Evolutionary conservation across 768 basidiomycete species (phyloP).

Genomic region (Serendipita sp.): DNA sequence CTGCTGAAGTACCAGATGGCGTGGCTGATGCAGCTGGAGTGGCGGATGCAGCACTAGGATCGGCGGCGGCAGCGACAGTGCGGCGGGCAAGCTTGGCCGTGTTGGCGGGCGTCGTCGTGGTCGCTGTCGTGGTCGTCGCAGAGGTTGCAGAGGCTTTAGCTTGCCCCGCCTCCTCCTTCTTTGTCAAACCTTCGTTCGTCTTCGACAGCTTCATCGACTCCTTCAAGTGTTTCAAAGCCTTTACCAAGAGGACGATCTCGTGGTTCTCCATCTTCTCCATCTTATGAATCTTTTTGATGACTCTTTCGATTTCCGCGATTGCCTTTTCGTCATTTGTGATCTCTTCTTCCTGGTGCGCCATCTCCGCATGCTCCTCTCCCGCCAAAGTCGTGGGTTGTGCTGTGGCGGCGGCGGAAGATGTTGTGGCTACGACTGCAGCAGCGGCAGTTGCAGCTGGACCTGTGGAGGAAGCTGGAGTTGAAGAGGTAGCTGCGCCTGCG

Average conservation of each 20-base stretch:
- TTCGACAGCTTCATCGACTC: neutral
- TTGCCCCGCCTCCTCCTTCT: neutral
- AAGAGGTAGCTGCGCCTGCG: neutral
- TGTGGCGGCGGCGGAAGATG: no score
- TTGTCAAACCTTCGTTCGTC: neutral
- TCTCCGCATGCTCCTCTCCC: neutral
- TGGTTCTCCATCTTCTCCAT: neutral
- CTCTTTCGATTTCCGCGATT: no score
- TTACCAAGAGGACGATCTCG: neutral
- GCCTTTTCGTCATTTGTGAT: no score
- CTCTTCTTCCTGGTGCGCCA: no score
- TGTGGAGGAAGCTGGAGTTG: neutral
- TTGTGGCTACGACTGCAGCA: no score
- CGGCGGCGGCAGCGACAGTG: neutral
- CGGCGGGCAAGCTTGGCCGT: neutral
- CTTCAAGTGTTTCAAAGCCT: neutral
- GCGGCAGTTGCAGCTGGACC: neutral
- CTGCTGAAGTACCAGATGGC: no score
- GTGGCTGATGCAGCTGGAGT: neutral
- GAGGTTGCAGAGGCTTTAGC: neutral
- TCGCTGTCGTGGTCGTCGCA: neutral
- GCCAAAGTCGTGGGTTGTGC: neutral
- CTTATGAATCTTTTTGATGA: neutral
- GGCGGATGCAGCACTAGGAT: neutral
- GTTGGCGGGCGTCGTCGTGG: neutral